Evolutionary conservation across 2,329 filamentous ascomycete genomes (phyloP), one percentile per base, ranked within the genome.

Genomic region (Botrytis fragariae): DNA sequence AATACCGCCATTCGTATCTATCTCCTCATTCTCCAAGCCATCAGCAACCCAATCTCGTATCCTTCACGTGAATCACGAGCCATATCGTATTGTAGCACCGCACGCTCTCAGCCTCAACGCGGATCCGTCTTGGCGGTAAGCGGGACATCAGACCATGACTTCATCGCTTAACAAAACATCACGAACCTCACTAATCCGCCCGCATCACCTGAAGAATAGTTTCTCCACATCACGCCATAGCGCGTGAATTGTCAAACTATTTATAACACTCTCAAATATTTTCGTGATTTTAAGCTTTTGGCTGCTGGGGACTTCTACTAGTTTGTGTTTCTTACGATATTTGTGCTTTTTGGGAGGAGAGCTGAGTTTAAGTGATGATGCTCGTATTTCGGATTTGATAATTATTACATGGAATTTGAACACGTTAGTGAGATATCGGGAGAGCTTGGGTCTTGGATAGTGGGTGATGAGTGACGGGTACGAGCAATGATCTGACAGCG

Each of bases 81-180:
- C n/a, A 57, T 69, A 44, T 32, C 48, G 65, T 57, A 69, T 57
- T 39, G 35, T 44, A 42, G n/a, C 22, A 57, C 65, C 29, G 35
- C 65, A 69, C 35, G 16, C 65, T 57, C 44, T 57, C 65, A 69
- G 65, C 65, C 65, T 57, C 37, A 69, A 59, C 25, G 18, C 48
- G 22, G 37, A 59, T 42, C 48, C 48, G 48, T 69, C 65, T 69
- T 69, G 65, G 65, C 65, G 39, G 65, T 69, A 29, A 69, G 65
- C 54, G n/a, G n/a, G 37, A 69, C 39, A 51, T 69, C n/a, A 42
- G 65, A 69, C n/a, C 48, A 69, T 69, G 48, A 32, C 51, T 37
- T n/a, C 64, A 68, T 39, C 16, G 42, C 35, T 45, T 48, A 32
- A 54, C 3, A 25, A 32, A 39, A 22, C 18, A 42, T 59, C n/a